Conservation (phyloP, 2,329 filamentous ascomycete species). For the Pseudogymnoascus sp. region DNA sequence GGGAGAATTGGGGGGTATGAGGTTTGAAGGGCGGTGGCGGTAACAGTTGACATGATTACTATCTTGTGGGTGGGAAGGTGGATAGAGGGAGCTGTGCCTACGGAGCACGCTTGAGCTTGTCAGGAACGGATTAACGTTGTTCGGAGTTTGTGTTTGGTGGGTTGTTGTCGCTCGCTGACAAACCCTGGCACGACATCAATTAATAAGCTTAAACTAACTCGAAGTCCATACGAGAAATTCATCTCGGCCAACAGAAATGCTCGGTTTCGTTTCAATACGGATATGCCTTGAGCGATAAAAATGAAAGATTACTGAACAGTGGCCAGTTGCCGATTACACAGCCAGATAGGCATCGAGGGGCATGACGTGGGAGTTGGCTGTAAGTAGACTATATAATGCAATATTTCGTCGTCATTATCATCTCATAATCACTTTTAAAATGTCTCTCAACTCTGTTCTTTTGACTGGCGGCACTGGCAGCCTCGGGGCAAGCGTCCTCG, state of each 20-base stretch:
- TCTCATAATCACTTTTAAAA: background rate
- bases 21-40: slow-evolving; percentile 66
- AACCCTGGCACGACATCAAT: background rate
- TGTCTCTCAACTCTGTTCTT: slow-evolving; percentile 6
- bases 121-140: slow-evolving; percentile 8
- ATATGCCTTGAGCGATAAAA: background rate
- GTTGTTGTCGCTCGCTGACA: background rate
- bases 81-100: slow-evolving; percentile 4
- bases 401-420: background rate
- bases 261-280: background rate
- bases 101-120: slow-evolving; percentile 1
- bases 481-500: slow-evolving; percentile 5
- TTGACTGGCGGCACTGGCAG: slow-evolving; percentile 13
- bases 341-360: background rate
- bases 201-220: background rate
- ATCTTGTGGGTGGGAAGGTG: slow-evolving; percentile 8
- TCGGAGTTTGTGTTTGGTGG: background rate
- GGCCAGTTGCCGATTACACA: background rate
- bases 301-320: background rate
- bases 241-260: background rate
- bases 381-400: background rate
- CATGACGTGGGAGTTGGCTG: background rate
- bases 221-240: background rate
- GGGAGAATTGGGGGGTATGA: slow-evolving; percentile 71
- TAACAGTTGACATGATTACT: slow-evolving; percentile 70